Base-by-base conservation (phyloP, 768 basidiomycete genomes). In the Hemileccinum rubropunctum region DNA sequence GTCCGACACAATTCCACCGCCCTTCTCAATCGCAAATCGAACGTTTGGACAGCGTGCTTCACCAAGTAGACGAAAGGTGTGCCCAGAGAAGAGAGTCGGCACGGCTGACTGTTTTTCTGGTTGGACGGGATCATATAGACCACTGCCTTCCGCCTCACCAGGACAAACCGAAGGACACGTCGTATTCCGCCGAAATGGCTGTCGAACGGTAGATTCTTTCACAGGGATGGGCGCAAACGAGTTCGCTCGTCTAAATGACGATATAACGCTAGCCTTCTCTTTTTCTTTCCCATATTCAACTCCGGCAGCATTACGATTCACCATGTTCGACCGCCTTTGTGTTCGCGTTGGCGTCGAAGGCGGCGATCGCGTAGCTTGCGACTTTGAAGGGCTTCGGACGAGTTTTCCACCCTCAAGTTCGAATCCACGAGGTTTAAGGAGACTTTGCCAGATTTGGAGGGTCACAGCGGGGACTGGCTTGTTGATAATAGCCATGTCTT, bases 361-460 rank as follows among this genome's bases (percentile, higher is more conserved):
- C 11, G 50, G 42, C 36, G 61, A 48, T 59, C 64, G 50, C 54
- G 48, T 62, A 2, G 37, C 42, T 48, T 62, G 66, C 3, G 70
- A 67, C 48, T 82, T 84, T 4, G 77, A 75, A 1, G 84, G 83
- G 51, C 81, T 86, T 20, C 80, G 77, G 6, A 86, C 63, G 42
- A 90, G 76, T 54, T 79, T 75, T 9, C 82, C 80, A 11, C 47
- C 74, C 17, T 76, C 67, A 47, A 88, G 66, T 54, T 82, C 77
- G 64, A 84, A 88, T 10, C 88, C 88, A 9, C 88, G 78, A 23
- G 78, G 71, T 48, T 79, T 76, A 26, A 91, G 76, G 21, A 91
- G 79, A 53, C 77, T 77, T 43, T 79, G 75, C 88, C 88, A 91
- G 8, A 90, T 74, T 50, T 83, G 80, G 36, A 86, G 73, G 1